Evolutionary conservation across 129 eudicot genomes (phyloP), one percentile per base, ranked within the genome.

Genomic region (Flaveria robusta): DNA sequence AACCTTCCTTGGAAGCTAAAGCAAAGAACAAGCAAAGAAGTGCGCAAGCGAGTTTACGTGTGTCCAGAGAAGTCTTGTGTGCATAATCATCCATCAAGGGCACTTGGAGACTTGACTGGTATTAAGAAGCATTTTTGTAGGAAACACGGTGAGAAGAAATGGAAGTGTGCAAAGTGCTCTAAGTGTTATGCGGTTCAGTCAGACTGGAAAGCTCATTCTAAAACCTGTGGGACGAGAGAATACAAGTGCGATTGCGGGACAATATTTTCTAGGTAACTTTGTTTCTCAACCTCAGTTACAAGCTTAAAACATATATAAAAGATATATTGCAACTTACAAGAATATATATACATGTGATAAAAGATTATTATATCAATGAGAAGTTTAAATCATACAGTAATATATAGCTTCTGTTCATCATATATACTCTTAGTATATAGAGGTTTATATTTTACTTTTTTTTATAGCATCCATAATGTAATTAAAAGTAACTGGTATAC

Each of bases 1-100:
- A 94, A 94, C 62, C 84, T 94, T 31, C 98, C 98, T 74, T 94
- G 98, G 98, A 94, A 91, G 76, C 86, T 94, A 18, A 94, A 94
- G 85, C 98, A 94, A 82, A 89, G 98, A 70, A 91, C 86, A 3
- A 84, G 89, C 74, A 94, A 94, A 63, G 96, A 90, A 75, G 82
- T 86, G 34, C 60, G 97, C 37, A 94, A 94, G 77, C 81, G 98
- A 0, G 98, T 94, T 15, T 94, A 94, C 20, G 96, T 94, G 0
- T 94, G 98, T 87, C 98, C 98, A 0, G 98, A 94, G 66, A 94
- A 91, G 71, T 71, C 86, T 23, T 94, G 98, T 55, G 96, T 94
- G 26, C 98, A 94, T 77, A 85, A 91, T 83, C 97, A 91, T 68
- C 92, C 97, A 5, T 88, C 97, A 15, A 82, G 98, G 78, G 98